Evolutionary conservation across 1,284 basidiomycete genomes (phyloP).

Genomic region (Ustilago xerochloae): DNA sequence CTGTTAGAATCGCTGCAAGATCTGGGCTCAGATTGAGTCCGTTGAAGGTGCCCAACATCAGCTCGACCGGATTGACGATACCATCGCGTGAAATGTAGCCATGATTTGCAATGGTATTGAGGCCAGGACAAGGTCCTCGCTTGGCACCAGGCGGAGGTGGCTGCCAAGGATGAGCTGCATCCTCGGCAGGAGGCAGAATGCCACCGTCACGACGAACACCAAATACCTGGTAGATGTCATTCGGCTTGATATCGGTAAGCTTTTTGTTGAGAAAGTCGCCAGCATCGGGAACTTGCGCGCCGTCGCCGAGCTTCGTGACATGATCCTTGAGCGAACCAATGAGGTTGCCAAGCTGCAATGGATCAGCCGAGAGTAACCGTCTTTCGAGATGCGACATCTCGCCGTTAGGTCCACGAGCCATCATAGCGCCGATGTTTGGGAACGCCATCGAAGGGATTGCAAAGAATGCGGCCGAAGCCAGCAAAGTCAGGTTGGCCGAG

Average conservation of each 20-base stretch:
- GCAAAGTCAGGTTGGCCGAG: slow-evolving; percentile 2
- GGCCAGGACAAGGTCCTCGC: slow-evolving; percentile 66
- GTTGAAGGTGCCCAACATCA: slow-evolving; percentile 38
- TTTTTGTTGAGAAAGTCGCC: slow-evolving; percentile 6
- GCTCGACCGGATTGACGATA: slow-evolving; percentile 57
- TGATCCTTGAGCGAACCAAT: slow-evolving; percentile 9
- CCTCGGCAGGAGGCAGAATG: slow-evolving; percentile 10
- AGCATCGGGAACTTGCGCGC: not conserved
- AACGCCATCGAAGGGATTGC: slow-evolving; percentile 6
- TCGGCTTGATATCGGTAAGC: slow-evolving; percentile 16
- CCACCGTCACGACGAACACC: slow-evolving; percentile 15
- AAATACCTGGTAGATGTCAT: slow-evolving; percentile 21
- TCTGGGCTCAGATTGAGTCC: slow-evolving; percentile 63
- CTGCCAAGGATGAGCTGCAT: slow-evolving; percentile 24
- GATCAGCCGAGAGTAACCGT: slow-evolving; percentile 11
- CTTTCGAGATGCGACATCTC: slow-evolving; percentile 20
- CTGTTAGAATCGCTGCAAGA: slow-evolving; percentile 56
- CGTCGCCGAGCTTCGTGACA: slow-evolving; percentile 7
- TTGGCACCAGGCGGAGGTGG: slow-evolving; percentile 15
- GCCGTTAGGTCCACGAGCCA: slow-evolving; percentile 22
- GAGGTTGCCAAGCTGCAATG: slow-evolving; percentile 3
- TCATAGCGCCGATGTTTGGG: slow-evolving; percentile 21
- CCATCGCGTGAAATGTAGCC: slow-evolving; percentile 54
- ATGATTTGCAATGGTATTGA: slow-evolving; percentile 68
- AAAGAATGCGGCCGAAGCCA: slow-evolving; percentile 8